Evolutionary conservation across 164 flowering plant genomes (phyloP).

Genomic region (Amborella trichopoda): DNA sequence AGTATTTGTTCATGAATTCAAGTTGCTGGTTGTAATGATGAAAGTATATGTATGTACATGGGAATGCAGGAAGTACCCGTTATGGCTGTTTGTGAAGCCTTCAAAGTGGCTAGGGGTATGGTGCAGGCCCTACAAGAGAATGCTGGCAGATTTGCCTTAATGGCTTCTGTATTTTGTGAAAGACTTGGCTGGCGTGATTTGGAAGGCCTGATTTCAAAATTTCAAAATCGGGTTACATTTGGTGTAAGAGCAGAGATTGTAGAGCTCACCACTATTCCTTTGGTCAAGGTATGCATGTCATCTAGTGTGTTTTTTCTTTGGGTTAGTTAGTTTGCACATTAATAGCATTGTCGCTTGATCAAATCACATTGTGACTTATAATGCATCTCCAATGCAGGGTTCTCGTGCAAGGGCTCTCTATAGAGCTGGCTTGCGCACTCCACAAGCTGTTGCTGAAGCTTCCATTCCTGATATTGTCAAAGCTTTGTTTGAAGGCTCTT

Average conservation of each 20-base stretch:
- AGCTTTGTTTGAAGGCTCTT: conserved; percentile 78
- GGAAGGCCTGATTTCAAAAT: conserved; percentile 84
- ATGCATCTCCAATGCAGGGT: conserved; percentile 38
- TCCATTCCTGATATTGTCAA: conserved; percentile 62
- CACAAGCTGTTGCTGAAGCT: conserved; percentile 86
- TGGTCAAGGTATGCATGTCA: conserved; percentile 48
- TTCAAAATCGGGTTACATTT: conserved; percentile 92
- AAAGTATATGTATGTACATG: no score
- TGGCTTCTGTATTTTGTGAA: conserved; percentile 95
- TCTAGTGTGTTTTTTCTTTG: background rate
- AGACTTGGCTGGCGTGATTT: conserved; percentile 98
- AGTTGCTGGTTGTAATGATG: no score
- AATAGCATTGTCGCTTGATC: background rate
- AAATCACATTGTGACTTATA: background rate
- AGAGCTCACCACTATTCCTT: conserved; percentile 86
- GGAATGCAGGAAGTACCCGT: conserved; percentile 78
- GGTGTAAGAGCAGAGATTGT: conserved; percentile 97
- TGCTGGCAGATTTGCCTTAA: conserved; percentile 97
- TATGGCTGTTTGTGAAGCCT: conserved; percentile 80
- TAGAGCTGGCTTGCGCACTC: conserved; percentile 87
- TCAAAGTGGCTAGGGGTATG: conserved; percentile 96
- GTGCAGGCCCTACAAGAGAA: conserved; percentile 96
- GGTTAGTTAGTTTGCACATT: background rate
- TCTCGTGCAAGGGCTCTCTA: conserved; percentile 96
- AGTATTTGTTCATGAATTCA: no score